Evolutionary conservation across 371 early-diverging fungal genomes (phyloP).

Genomic region (Lichtheimia hyalospora): DNA sequence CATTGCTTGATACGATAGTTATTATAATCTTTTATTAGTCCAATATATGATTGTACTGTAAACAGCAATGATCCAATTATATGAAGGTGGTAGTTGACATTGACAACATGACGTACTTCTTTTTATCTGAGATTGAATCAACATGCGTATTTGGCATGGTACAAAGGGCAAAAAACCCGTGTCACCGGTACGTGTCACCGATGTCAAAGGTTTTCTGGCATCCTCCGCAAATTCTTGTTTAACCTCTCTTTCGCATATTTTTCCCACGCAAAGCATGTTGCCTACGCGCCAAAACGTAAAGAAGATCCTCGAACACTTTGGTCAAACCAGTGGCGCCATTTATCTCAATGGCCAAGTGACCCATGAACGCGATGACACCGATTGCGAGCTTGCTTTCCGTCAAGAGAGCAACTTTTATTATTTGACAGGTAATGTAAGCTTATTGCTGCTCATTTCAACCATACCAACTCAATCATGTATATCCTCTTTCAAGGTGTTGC

Average conservation of each 20-base stretch:
- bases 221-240: neutral
- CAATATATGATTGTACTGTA: no score
- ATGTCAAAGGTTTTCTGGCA: no score
- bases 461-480: neutral
- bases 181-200: no score
- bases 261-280: conserved; percentile 16
- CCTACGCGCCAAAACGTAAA: conserved; percentile 66
- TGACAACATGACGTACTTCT: no score
- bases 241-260: neutral
- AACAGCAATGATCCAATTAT: no score
- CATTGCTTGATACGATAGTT: no score
- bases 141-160: no score
- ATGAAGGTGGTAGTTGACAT: no score
- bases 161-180: no score
- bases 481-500: conserved; percentile 47
- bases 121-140: no score
- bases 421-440: conserved; percentile 46
- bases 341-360: conserved; percentile 69
- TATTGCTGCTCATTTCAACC: neutral
- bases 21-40: no score
- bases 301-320: conserved; percentile 63
- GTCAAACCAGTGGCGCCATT: conserved; percentile 58
- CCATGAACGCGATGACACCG: conserved; percentile 72
- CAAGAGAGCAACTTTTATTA: conserved; percentile 87
- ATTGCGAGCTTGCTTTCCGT: conserved; percentile 76